Evolutionary conservation across 768 basidiomycete genomes (phyloP), one percentile per base, ranked within the genome.

Genomic region (Kockovaella imperatae): DNA sequence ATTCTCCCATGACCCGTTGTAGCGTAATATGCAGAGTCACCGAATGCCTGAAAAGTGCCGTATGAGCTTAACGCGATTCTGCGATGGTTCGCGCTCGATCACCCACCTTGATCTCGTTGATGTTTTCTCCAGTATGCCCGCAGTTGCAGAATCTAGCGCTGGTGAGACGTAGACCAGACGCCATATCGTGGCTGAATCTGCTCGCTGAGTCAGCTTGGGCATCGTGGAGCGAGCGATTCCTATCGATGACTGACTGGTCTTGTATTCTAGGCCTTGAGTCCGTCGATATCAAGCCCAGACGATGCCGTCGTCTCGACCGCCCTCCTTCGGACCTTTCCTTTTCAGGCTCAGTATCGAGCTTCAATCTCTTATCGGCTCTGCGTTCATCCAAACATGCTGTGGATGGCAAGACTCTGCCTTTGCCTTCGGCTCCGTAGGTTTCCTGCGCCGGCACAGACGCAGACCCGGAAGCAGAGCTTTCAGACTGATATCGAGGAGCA

Each of bases 1-100:
- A 64, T 34, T 40, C 53, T 58, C 1, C 62, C 62, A 25, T 58
- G 57, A 42, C 59, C 62, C 2, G 62, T 64, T 3, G 57, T 53
- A 3, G 59, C 54, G 21, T 47, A 46, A 28, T 59, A 64, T 4
- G 52, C 47, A 5, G 54, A 53, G 4, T 51, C 41, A 6, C 34
- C 35, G 24, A 49, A 53, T 26, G 45, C 26, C 52, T 56, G 20
- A 18, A 31, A 46, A 14, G n/a, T n/a, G n/a, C n/a, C n/a, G n/a
- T n/a, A n/a, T n/a, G n/a, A n/a, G n/a, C n/a, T n/a, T n/a, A n/a
- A n/a, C n/a, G n/a, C n/a, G n/a, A n/a, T n/a, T n/a, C n/a, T n/a
- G n/a, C n/a, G n/a, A n/a, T n/a, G n/a, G n/a, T n/a, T n/a, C n/a
- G n/a, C n/a, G n/a, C n/a, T n/a, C n/a, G n/a, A n/a, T 28, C 3